Evolutionary conservation across 768 basidiomycete species (phyloP).

Genomic region (Auricularia cornea): DNA sequence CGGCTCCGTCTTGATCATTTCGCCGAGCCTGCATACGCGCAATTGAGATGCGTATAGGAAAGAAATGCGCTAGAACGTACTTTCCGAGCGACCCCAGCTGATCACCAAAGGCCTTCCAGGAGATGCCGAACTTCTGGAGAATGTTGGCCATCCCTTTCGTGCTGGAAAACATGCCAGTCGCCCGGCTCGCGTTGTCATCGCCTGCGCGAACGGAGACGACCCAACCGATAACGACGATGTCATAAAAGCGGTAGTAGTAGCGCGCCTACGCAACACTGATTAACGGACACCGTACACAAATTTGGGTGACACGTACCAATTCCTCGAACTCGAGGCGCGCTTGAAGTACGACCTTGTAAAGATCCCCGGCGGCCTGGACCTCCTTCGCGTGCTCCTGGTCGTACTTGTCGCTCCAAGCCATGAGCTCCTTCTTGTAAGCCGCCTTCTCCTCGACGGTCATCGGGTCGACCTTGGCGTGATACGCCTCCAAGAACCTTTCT

Average conservation of each 20-base stretch:
- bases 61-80: too few relatives aligned
- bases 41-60: too few relatives aligned
- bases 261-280: not conserved
- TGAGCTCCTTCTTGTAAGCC: not conserved
- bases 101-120: too few relatives aligned
- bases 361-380: not conserved
- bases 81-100: too few relatives aligned
- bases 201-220: not conserved
- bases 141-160: not conserved
- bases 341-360: not conserved
- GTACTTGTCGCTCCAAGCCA: not conserved
- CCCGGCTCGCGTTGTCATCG: not conserved
- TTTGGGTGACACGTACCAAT: not conserved
- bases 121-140: not conserved
- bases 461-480: not conserved
- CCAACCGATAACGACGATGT: not conserved
- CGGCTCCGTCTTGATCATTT: too few relatives aligned
- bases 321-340: not conserved
- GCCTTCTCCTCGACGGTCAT: not conserved
- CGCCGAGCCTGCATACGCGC: too few relatives aligned
- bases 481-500: not conserved
- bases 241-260: not conserved
- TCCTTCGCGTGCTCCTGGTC: not conserved
- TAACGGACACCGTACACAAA: not conserved
- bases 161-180: not conserved